Percentiles rank a stretch among this genome's conserved stretches.
phyloP scores from a whole-genome alignment of 768 basidiomycete genomes.

The Pholiota molesta region DNA sequence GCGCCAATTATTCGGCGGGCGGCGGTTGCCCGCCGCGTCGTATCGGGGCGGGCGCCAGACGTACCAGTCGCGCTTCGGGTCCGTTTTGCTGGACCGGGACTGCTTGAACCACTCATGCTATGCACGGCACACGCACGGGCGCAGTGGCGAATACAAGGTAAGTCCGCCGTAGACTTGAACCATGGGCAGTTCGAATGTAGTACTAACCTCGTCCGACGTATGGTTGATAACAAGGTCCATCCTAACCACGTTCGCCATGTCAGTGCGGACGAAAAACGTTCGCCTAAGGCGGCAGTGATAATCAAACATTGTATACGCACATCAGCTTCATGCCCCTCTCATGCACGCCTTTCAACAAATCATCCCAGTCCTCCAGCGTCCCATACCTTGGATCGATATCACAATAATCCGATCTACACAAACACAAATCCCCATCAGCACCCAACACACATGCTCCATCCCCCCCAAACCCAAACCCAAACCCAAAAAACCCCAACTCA shows the following conservation, averaged over 20 bases:
- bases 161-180: too few relatives aligned
- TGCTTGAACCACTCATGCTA: slow-evolving; percentile 76
- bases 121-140: neutral
- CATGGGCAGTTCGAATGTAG: too few relatives aligned
- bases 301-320: too few relatives aligned
- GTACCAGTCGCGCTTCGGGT: slow-evolving; percentile 77
- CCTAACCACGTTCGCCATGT: slow-evolving; percentile 31
- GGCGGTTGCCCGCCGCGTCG: slow-evolving; percentile 52
- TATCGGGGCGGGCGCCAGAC: slow-evolving; percentile 67
- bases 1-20: slow-evolving; percentile 77
- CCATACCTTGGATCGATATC: slow-evolving; percentile 69
- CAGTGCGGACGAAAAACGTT: neutral
- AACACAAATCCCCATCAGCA: too few relatives aligned
- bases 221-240: slow-evolving; percentile 84
- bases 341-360: slow-evolving; percentile 54
- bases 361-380: slow-evolving; percentile 62
- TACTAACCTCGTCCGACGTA: slow-evolving; percentile 62
- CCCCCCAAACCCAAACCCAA: too few relatives aligned
- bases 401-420: slow-evolving; percentile 61
- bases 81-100: slow-evolving; percentile 50
- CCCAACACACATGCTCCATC: neutral
- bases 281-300: too few relatives aligned
- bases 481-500: slow-evolving; percentile 31
- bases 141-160: neutral
- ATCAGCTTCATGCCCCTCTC: slow-evolving; percentile 71